Evolutionary conservation across 2,329 filamentous ascomycete genomes (phyloP).

Genomic region (Claviceps quebecensis): DNA sequence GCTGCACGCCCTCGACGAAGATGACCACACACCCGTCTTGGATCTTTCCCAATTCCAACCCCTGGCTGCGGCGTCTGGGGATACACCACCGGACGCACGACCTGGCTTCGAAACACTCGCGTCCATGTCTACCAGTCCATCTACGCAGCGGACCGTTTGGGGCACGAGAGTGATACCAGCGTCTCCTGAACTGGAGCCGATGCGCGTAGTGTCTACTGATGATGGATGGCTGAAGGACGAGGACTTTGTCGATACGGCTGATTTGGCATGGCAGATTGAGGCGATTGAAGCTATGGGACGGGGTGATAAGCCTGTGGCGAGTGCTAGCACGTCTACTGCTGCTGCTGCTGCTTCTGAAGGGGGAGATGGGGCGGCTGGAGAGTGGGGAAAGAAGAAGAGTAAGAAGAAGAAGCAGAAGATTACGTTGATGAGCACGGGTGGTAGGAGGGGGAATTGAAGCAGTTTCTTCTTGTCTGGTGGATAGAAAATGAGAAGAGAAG

Average conservation of each 20-base stretch:
- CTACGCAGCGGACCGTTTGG: slow-evolving; percentile 71
- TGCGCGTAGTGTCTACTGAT: slow-evolving; percentile 25
- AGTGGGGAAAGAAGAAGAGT: slow-evolving; percentile 40
- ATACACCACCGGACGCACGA: slow-evolving; percentile 42
- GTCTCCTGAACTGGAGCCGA: slow-evolving; percentile 38
- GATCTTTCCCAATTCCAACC: slow-evolving; percentile 53
- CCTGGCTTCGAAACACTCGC: slow-evolving; percentile 55
- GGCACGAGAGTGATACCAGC: slow-evolving; percentile 60
- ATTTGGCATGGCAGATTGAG: slow-evolving; percentile 46
- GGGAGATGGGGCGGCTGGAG: slow-evolving; percentile 13
- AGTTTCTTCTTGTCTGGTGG: neutral
- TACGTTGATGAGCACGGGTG: slow-evolving; percentile 55
- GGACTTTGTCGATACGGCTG: slow-evolving; percentile 50
- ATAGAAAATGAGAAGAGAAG: no score
- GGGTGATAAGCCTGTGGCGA: slow-evolving; percentile 8
- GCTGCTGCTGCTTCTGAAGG: slow-evolving; percentile 4
- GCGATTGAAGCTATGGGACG: slow-evolving; percentile 30
- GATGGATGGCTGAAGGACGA: slow-evolving; percentile 85
- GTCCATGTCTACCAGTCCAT: slow-evolving; percentile 69
- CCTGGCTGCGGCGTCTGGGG: slow-evolving; percentile 33
- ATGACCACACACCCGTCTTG: slow-evolving; percentile 21
- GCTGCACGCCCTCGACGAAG: slow-evolving; percentile 25
- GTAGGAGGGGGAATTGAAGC: slow-evolving; percentile 30
- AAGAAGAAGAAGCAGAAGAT: slow-evolving; percentile 59
- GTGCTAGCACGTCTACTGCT: slow-evolving; percentile 4